These are phyloP conservation scores for Calophaca sinica DNA, from an alignment of 306 rosid species.

Conservation along the genomic window DNA sequence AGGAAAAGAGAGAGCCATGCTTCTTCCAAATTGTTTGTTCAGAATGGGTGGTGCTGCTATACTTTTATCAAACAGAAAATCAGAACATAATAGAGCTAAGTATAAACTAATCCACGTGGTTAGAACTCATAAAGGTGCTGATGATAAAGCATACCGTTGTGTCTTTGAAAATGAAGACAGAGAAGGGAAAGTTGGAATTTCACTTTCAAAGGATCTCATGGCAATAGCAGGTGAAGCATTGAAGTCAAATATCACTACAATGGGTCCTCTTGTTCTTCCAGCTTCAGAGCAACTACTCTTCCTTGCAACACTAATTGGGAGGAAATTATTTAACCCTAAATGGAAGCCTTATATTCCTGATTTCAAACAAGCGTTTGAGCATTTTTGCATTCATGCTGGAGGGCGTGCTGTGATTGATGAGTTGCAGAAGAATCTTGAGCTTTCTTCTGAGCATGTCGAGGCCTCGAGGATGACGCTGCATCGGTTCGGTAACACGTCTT, in stretches of 20 bases:
- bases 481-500: slow-evolving; percentile 89
- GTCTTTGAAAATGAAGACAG: slow-evolving; percentile 77
- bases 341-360: slow-evolving; percentile 94
- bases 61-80: slow-evolving; percentile 62
- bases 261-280: slow-evolving; percentile 87
- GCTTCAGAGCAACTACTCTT: slow-evolving; percentile 86
- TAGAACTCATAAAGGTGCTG: slow-evolving; percentile 77
- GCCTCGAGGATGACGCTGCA: slow-evolving; percentile 89
- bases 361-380: slow-evolving; percentile 86
- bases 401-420: slow-evolving; percentile 89
- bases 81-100: slow-evolving; percentile 64
- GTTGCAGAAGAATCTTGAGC: slow-evolving; percentile 85
- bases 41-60: slow-evolving; percentile 92
- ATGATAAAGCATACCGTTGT: slow-evolving; percentile 73
- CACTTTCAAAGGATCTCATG: slow-evolving; percentile 81
- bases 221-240: slow-evolving; percentile 91
- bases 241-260: slow-evolving; percentile 83
- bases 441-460: slow-evolving; percentile 80
- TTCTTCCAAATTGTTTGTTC: slow-evolving; percentile 84
- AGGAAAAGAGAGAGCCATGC: slow-evolving; percentile 91
- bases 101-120: slow-evolving; percentile 71
- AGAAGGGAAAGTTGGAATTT: slow-evolving; percentile 83
- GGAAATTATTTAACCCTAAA: slow-evolving; percentile 71
- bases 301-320: slow-evolving; percentile 66
- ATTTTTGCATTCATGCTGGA: slow-evolving; percentile 88